A percentile compares a stretch with the other conserved stretches of the same genome.
Evolutionary conservation across 1,284 basidiomycete genomes (phyloP).

Genomic region (Ceratobasidium sp.): DNA sequence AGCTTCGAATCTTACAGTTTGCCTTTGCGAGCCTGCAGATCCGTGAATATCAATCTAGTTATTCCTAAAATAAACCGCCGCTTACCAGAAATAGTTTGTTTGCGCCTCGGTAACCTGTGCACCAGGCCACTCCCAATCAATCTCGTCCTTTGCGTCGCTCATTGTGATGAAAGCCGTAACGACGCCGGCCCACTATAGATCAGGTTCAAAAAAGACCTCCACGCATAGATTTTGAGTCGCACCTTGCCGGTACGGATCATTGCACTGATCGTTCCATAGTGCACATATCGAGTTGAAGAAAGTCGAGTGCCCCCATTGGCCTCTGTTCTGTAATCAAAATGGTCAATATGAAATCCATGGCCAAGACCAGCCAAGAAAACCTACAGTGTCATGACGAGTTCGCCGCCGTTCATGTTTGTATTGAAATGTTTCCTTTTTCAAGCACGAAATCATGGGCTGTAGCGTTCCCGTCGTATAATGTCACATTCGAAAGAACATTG

Average conservation of each 20-base stretch:
- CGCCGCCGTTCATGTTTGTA: constrained; percentile 65
- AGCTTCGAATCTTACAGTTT: constrained; percentile 63
- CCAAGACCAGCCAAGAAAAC: not conserved
- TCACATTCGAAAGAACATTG: constrained; percentile 68
- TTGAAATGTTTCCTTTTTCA: constrained; percentile 71
- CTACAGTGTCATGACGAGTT: constrained; percentile 65
- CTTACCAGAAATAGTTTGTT: constrained; percentile 75
- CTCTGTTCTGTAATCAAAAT: constrained; percentile 54
- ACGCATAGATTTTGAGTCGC: not conserved
- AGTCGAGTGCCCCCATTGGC: constrained; percentile 75
- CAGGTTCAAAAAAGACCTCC: not conserved
- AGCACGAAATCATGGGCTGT: constrained; percentile 74
- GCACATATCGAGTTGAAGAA: constrained; percentile 79
- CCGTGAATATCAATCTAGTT: not conserved
- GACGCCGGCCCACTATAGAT: constrained; percentile 70
- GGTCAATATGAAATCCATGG: not conserved
- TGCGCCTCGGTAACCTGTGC: constrained; percentile 67
- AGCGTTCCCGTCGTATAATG: constrained; percentile 76
- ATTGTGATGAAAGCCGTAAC: constrained; percentile 86
- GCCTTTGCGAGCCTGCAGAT: constrained; percentile 58
- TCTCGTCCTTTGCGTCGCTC: constrained; percentile 81
- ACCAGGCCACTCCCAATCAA: constrained; percentile 73
- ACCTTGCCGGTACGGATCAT: constrained; percentile 56
- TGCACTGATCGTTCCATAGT: constrained; percentile 80
- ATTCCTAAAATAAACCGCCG: not conserved